These are phyloP conservation scores for Sphaerulina populicola DNA, from an alignment of 2,329 filamentous ascomycete species.

Conservation along the genomic window DNA sequence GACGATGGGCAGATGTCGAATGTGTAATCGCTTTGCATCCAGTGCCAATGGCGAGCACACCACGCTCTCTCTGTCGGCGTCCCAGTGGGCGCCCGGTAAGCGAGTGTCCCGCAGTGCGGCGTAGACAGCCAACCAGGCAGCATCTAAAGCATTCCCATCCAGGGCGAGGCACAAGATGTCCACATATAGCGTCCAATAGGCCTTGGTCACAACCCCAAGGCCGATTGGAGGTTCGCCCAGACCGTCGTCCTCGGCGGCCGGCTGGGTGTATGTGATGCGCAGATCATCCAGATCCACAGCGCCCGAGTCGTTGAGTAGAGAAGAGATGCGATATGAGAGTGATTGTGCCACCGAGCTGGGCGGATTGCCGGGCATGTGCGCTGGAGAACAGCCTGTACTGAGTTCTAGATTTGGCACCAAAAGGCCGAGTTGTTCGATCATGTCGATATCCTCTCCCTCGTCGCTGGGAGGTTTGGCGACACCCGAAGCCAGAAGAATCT, in stretches of 20 bases:
- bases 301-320: slow-evolving; percentile 62
- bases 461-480: slow-evolving; percentile 54
- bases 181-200: slow-evolving; percentile 91
- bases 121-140: slow-evolving; percentile 75
- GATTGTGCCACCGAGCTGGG: slow-evolving; percentile 75
- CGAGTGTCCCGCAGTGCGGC: slow-evolving; percentile 71
- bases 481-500: slow-evolving; percentile 67
- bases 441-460: slow-evolving; percentile 22
- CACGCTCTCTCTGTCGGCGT: slow-evolving; percentile 68
- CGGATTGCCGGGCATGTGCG: slow-evolving; percentile 74
- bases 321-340: slow-evolving; percentile 69
- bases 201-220: slow-evolving; percentile 56
- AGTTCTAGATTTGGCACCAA: slow-evolving; percentile 91
- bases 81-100: slow-evolving; percentile 73
- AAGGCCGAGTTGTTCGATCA: slow-evolving; percentile 51
- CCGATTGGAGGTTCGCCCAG: slow-evolving; percentile 34
- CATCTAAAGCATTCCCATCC: slow-evolving; percentile 86
- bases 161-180: slow-evolving; percentile 91
- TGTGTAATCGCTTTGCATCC: slow-evolving; percentile 48
- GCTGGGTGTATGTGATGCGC: slow-evolving; percentile 51
- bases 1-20: slow-evolving; percentile 64
- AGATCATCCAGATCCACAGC: slow-evolving; percentile 61
- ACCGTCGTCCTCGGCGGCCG: slow-evolving; percentile 43
- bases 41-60: slow-evolving; percentile 59
- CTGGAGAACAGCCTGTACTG: slow-evolving; percentile 78